Percentiles rank a stretch among this genome's conserved stretches.
phyloP scores from a whole-genome alignment of 2,329 filamentous ascomycete genomes.

The Zymoseptoria tritici region DNA sequence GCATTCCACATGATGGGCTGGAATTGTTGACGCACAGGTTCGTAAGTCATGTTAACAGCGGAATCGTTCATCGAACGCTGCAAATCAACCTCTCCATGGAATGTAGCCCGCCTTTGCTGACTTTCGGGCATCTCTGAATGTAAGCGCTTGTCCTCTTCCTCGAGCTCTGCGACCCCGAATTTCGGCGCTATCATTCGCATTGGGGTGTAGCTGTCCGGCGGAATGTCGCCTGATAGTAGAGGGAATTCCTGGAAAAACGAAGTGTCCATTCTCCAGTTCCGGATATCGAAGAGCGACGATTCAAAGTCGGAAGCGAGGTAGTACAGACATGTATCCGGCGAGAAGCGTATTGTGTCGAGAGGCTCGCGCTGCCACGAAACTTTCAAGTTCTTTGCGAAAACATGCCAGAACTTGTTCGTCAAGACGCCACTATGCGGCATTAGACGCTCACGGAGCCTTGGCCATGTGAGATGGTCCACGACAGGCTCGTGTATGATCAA shows the following conservation, averaged over 20 bases:
- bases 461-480: conserved; percentile 19
- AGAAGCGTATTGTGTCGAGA: conserved; percentile 12
- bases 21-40: background rate
- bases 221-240: conserved; percentile 14
- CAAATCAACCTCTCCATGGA: background rate
- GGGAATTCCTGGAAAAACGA: conserved; percentile 18
- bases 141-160: background rate
- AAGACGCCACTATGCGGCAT: conserved; percentile 10
- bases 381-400: conserved; percentile 13
- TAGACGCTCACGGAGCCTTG: conserved; percentile 13
- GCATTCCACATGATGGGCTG: background rate
- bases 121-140: background rate
- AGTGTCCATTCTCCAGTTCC: conserved; percentile 18
- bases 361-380: conserved; percentile 16
- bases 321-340: conserved; percentile 10
- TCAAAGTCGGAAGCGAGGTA: conserved; percentile 14
- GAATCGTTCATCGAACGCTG: background rate
- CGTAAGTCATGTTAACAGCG: background rate
- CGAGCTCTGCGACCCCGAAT: conserved; percentile 9
- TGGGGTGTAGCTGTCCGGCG: conserved; percentile 16
- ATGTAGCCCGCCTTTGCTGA: conserved; percentile 7
- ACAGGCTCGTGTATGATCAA: conserved; percentile 18
- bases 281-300: conserved; percentile 13
- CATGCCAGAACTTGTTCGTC: conserved; percentile 18
- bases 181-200: conserved; percentile 12